Conservation (phyloP, 169 alveolate genomes). For the Plasmodium cynomolgi region DNA sequence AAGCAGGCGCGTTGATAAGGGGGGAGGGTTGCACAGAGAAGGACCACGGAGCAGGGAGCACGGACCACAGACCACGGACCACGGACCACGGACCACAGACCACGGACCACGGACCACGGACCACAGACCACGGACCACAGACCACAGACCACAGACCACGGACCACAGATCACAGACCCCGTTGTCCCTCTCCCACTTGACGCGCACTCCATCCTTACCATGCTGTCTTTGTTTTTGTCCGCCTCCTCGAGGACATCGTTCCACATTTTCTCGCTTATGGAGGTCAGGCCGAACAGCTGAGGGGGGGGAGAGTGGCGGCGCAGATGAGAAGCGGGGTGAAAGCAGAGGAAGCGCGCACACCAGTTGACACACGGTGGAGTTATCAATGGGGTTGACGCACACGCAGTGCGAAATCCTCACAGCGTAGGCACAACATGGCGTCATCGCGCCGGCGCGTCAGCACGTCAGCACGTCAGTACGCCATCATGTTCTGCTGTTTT, state of each 20-base stretch:
- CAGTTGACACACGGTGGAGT: neutral
- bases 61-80: too few relatives aligned
- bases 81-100: too few relatives aligned
- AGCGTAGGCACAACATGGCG: neutral
- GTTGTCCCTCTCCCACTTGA: neutral
- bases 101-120: too few relatives aligned
- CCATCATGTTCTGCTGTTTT: neutral
- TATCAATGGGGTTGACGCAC: neutral
- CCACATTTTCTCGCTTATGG: conserved; percentile 80
- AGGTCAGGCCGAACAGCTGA: conserved; percentile 81
- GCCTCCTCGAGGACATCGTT: conserved; percentile 80
- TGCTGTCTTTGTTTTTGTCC: conserved; percentile 83
- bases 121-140: too few relatives aligned
- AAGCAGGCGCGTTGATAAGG: neutral
- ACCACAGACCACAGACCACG: too few relatives aligned
- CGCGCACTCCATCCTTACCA: conserved; percentile 52
- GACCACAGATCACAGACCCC: too few relatives aligned
- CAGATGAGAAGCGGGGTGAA: neutral
- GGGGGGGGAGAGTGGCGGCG: neutral
- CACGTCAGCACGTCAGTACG: too few relatives aligned
- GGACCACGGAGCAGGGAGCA: neutral
- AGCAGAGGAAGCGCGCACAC: neutral
- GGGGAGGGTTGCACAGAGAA: neutral
- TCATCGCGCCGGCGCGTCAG: too few relatives aligned
- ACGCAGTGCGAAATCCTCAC: too few relatives aligned